phyloP scores from a whole-genome alignment of 1,284 basidiomycete species.

The Ustilago shanxiensis region DNA sequence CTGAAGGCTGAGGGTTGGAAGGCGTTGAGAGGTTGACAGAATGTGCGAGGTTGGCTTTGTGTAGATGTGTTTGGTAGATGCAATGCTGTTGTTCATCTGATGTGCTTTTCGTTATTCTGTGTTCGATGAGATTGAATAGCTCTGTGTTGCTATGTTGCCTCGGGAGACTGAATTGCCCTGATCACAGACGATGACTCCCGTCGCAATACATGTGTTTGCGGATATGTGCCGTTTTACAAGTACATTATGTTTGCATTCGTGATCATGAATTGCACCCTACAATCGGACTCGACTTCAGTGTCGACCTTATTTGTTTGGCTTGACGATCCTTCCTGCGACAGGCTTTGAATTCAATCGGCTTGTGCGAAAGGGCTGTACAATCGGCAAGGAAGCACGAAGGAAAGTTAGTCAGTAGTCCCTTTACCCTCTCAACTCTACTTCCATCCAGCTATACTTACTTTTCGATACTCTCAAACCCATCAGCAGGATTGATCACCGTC shows the following conservation, averaged over 20 bases:
- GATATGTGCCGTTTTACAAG: neutral
- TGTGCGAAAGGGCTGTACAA: slow-evolving; percentile 55
- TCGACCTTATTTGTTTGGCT: neutral
- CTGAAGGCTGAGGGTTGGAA: slow-evolving; percentile 31
- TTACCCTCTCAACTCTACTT: neutral
- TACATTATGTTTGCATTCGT: slow-evolving; percentile 16
- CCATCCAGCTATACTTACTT: slow-evolving; percentile 53
- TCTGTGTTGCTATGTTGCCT: no score
- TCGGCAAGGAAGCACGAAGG: neutral
- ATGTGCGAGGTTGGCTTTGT: neutral
- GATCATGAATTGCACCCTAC: neutral
- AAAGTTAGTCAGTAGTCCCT: neutral
- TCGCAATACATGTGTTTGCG: no score
- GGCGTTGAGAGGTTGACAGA: slow-evolving; percentile 24
- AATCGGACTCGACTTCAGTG: neutral
- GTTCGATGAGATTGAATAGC: no score
- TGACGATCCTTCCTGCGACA: neutral
- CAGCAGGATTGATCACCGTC: slow-evolving; percentile 67
- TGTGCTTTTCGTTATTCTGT: no score
- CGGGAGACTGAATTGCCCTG: no score
- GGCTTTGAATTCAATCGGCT: slow-evolving; percentile 29
- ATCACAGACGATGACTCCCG: no score
- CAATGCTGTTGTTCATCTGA: neutral
- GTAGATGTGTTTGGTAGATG: no score
- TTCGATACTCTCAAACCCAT: slow-evolving; percentile 68